These are phyloP conservation scores for Fusarium sp. DNA, from an alignment of 2,329 filamentous ascomycete species.

Conservation along the genomic window DNA sequence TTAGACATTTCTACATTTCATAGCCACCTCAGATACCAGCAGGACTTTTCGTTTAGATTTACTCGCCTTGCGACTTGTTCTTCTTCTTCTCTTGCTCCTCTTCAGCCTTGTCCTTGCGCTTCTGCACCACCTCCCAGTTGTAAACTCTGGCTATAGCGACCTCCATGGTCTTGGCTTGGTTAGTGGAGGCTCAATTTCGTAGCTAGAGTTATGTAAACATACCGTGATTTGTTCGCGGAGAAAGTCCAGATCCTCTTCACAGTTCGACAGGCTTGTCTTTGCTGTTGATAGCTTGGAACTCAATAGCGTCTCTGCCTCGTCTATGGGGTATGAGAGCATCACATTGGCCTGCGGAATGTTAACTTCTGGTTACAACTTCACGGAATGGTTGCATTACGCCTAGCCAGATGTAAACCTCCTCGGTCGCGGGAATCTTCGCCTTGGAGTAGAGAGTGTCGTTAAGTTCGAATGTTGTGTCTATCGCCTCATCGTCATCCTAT, in stretches of 20 bases:
- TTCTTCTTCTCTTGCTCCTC: conserved; percentile 62
- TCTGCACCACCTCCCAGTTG: conserved; percentile 98
- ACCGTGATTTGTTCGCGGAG: conserved; percentile 96
- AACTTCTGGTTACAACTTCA: conserved; percentile 32
- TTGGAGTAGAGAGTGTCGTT: conserved; percentile 96
- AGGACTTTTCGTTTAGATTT: conserved; percentile 22
- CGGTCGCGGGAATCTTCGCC: conserved; percentile 82
- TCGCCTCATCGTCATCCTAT: conserved; percentile 71
- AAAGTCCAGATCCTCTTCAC: conserved; percentile 96
- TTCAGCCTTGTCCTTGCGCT: conserved; percentile 87
- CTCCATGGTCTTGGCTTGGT: conserved; percentile 81
- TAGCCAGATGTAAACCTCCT: conserved; percentile 98
- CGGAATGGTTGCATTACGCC: conserved; percentile 67
- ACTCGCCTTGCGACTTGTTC: conserved; percentile 49
- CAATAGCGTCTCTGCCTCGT: conserved; percentile 85
- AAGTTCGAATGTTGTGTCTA: conserved; percentile 94
- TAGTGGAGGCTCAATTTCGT: conserved; percentile 1
- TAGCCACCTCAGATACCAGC: conserved; percentile 27
- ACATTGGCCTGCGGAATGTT: conserved; percentile 79
- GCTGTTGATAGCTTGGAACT: conserved; percentile 82
- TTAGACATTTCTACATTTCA: conserved; percentile 26
- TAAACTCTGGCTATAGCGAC: conserved; percentile 97
- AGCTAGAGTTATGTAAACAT: conserved; percentile 50
- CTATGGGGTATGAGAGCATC: conserved; percentile 94
- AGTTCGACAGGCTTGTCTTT: conserved; percentile 83